A percentile compares a stretch with the other conserved stretches of the same genome.
These are phyloP conservation scores for Aspergillus hortae DNA, from an alignment of 2,329 filamentous ascomycete genomes.

Conservation along the genomic window DNA sequence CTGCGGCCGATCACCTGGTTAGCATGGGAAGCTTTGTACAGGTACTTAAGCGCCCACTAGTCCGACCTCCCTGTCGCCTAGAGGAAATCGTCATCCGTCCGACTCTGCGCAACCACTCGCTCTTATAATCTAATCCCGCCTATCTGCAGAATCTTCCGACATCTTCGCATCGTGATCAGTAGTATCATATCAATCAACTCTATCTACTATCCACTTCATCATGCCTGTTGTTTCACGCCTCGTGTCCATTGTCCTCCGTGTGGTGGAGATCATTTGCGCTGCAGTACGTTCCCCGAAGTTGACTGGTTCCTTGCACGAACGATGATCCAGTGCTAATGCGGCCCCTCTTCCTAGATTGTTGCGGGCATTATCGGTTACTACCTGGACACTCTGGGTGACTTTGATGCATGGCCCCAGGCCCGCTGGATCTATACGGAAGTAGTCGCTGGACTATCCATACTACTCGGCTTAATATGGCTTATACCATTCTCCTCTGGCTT, in stretches of 20 bases:
- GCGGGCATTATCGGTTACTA: conserved; percentile 67
- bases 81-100: too few species aligned
- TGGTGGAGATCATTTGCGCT: conserved; percentile 65
- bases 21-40: not conserved
- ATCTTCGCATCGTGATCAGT: not conserved
- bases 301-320: too few species aligned
- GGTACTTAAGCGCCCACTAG: conserved; percentile 1
- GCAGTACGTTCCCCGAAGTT: conserved; percentile 46
- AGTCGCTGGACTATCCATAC: conserved; percentile 64
- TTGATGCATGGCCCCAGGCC: conserved; percentile 53
- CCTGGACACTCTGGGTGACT: conserved; percentile 50
- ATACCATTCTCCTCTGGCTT: conserved; percentile 67
- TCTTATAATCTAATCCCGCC: too few species aligned
- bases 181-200: not conserved
- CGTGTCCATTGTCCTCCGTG: conserved; percentile 56
- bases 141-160: too few species aligned
- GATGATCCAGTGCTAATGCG: too few species aligned
- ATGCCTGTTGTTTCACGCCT: conserved; percentile 55
- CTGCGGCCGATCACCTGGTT: conserved; percentile 5
- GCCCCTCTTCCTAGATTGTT: conserved; percentile 43
- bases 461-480: conserved; percentile 68
- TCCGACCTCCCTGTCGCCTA: not conserved
- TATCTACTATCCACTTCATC: conserved; percentile 9
- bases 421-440: conserved; percentile 74
- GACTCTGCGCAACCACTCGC: too few species aligned